Evolutionary conservation across 2,329 filamentous ascomycete species (phyloP), one percentile per base, ranked within the genome.

Genomic region (Sporothrix variecibatus): DNA sequence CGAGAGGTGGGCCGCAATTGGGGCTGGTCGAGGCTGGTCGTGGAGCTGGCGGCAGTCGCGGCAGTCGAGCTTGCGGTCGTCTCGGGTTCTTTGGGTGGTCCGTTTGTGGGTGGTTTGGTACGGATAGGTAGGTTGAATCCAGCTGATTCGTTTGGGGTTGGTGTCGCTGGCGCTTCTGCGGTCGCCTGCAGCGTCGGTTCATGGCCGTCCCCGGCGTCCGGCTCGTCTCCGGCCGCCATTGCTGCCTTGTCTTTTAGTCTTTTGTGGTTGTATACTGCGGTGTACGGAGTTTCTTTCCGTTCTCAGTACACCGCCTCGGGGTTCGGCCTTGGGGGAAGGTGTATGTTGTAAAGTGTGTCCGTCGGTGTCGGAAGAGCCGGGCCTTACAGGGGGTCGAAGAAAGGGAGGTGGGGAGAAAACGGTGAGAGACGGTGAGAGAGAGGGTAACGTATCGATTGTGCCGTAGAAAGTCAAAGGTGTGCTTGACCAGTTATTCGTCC

Each of bases 191-290:
- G 20, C n/a, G 64, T 43, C n/a, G 65, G 53, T 5, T 72, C 60
- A 15, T 67, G 71, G 49, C 64, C 62, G 31, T 58, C 71, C 15
- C 65, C 65, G 26, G 70, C 46, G 31, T 28, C 72, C 46, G 71
- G 67, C 49, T 71, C 74, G 60, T 76, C 70, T 72, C 49, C 64
- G 23, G 62, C 56, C 31, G 75, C 75, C 75, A 76, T 76, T 56
- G 72, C 8, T 23, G 31, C 43, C 43, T 46, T 46, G 11, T 9
- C 38, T 38, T 49, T n/a, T 38, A 26, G 12, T 40, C 1, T 31
- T 4, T 53, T 38, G n/a, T 15, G n/a, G 40, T 15, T 9, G n/a
- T n/a, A 26, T 62, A 8, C 23, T 56, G 46, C 67, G 46, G 46
- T 56, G 67, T 69, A 56, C 64, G 26, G 67, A 69, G 67, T 51